Conservation (phyloP, 805 yeast genomes). For the Alloascoidea hylecoeti region DNA sequence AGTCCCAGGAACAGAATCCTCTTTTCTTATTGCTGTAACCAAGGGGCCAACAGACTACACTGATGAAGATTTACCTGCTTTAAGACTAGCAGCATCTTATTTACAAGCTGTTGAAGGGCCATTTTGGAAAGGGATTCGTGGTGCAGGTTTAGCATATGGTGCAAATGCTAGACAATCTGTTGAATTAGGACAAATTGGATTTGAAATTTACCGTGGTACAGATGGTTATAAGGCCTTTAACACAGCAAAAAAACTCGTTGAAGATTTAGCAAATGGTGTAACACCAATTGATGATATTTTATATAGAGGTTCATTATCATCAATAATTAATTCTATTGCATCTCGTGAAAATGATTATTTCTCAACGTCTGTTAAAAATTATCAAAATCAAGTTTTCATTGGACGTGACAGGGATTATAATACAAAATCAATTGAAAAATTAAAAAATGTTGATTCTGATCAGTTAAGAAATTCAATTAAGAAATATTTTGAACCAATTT, state of each 20-base stretch:
- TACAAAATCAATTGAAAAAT: conserved; percentile 31
- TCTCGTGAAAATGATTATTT: conserved; percentile 48
- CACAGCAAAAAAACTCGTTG: conserved; percentile 52
- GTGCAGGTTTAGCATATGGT: conserved; percentile 90
- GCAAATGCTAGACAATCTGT: conserved; percentile 43
- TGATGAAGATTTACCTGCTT: conserved; percentile 50
- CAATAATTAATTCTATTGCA: conserved; percentile 62
- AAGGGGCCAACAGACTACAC: conserved; percentile 40
- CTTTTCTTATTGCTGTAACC: conserved; percentile 49
- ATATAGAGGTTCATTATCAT: conserved; percentile 62
- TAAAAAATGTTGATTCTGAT: conserved; percentile 33
- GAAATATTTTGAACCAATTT: conserved; percentile 51
- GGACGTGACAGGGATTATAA: conserved; percentile 60
- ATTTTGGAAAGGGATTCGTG: conserved; percentile 91
- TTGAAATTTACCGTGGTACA: conserved; percentile 67
- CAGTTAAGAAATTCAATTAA: conserved; percentile 32
- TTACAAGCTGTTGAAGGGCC: conserved; percentile 91
- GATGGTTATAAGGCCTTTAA: conserved; percentile 53
- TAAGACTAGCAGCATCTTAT: conserved; percentile 61
- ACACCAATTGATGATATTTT: conserved; percentile 38
- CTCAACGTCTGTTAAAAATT: conserved; percentile 53
- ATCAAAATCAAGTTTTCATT: conserved; percentile 48
- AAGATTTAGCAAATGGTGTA: conserved; percentile 40
- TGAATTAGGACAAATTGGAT: conserved; percentile 56
- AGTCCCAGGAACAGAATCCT: conserved; percentile 77